Base-by-base conservation (phyloP, 1,284 basidiomycete genomes). In the Erythrobasidium hasegawianum region DNA sequence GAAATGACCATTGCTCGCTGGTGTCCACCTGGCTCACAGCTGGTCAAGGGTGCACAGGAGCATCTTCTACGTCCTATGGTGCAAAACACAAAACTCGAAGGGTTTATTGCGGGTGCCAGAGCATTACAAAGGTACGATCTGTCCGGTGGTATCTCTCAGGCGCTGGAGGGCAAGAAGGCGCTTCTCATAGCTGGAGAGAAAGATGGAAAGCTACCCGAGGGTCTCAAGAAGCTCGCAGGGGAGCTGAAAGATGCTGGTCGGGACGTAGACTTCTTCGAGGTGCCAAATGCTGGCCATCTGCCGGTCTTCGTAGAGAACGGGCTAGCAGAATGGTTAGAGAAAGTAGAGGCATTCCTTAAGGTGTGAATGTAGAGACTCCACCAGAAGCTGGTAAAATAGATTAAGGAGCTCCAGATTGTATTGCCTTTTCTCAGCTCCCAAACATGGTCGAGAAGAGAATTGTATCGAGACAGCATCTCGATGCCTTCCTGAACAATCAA, bases 381-480 rank as follows among this genome's bases (percentile, higher is more conserved):
- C n/a, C n/a, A n/a, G n/a, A n/a, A n/a, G n/a, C n/a, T n/a, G n/a
- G n/a, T n/a, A n/a, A n/a, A n/a, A n/a, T n/a, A n/a, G n/a, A n/a
- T n/a, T n/a, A n/a, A n/a, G n/a, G n/a, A n/a, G n/a, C n/a, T n/a
- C n/a, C n/a, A n/a, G n/a, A n/a, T n/a, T n/a, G n/a, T n/a, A n/a
- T n/a, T n/a, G 24, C 33, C 33, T n/a, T n/a, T n/a, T n/a, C n/a
- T n/a, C n/a, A n/a, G n/a, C n/a, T 22, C 43, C 22, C 8, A 24
- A 26, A 2, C 18, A 65, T 65, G 62, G 56, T 56, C 18, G 55
- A 65, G 33, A 97, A 97, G 80, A 82, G 81, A 20, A 92, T 98
- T 71, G 79, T 98, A 18, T 85, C 87, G 0, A 84, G 83, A 43
- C 84, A 82, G 9, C 92, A 97, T 72, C 83, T 97, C 0, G 81